Evolutionary conservation across 2,329 filamentous ascomycete species (phyloP).

Genomic region (Sclerotinia subarctica): DNA sequence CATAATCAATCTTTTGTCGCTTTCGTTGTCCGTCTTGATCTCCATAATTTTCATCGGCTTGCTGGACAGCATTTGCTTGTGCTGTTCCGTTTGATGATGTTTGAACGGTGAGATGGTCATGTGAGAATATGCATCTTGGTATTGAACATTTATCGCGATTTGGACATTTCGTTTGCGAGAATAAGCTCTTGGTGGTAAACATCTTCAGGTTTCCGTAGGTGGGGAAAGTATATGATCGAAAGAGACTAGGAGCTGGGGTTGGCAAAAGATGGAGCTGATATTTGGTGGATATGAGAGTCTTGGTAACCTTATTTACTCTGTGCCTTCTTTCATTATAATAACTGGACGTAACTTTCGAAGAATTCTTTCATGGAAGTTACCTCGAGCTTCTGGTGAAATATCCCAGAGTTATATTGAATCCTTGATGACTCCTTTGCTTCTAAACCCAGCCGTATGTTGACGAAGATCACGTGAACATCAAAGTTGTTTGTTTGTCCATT

Average conservation of each 20-base stretch:
- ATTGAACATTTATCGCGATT: conserved; percentile 35
- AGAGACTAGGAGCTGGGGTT: background rate
- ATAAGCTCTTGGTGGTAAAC: conserved; percentile 38
- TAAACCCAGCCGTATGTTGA: background rate
- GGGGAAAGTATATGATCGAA: background rate
- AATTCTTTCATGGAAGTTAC: background rate
- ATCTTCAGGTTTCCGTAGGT: conserved; percentile 23
- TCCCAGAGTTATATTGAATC: no score
- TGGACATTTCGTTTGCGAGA: conserved; percentile 36
- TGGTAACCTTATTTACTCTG: background rate
- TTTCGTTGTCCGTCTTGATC: conserved; percentile 39
- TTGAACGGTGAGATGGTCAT: conserved; percentile 21
- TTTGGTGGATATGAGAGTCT: background rate
- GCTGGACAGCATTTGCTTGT: background rate
- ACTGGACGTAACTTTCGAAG: background rate
- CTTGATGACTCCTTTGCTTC: background rate
- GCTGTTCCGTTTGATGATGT: conserved; percentile 1
- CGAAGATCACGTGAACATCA: background rate
- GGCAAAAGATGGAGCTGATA: background rate
- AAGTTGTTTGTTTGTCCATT: background rate
- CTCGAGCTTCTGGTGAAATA: background rate
- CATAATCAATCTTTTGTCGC: conserved; percentile 34
- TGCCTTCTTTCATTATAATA: background rate
- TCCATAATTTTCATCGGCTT: conserved; percentile 17
- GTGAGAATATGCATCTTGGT: conserved; percentile 38